phyloP scores from a whole-genome alignment of 495 filamentous ascomycete genomes.

The Neurospora sp. region DNA sequence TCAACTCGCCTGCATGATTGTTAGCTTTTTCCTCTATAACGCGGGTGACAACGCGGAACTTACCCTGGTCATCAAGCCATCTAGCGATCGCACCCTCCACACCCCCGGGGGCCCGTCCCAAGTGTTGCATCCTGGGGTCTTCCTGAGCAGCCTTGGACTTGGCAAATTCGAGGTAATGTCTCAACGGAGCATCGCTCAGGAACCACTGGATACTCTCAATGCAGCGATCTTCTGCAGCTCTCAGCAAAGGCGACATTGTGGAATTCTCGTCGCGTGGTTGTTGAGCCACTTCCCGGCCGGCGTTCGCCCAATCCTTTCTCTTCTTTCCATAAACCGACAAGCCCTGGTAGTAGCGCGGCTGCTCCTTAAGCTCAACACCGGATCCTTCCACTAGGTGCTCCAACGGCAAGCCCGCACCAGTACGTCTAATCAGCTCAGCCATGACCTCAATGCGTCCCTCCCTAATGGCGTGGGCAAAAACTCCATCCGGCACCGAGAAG shows the following conservation, averaged over 20 bases:
- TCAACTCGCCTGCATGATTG: constrained; percentile 40
- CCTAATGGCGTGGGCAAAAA: constrained; percentile 22
- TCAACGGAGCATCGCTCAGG: constrained; percentile 50
- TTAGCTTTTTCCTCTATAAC: constrained; percentile 13
- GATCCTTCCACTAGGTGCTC: constrained; percentile 49
- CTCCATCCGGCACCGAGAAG: constrained; percentile 22
- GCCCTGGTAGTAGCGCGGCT: constrained; percentile 61
- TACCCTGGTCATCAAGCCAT: constrained; percentile 50
- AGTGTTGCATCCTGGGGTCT: constrained; percentile 45
- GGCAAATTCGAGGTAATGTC: constrained; percentile 54
- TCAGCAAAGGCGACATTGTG: constrained; percentile 45
- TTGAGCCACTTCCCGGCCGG: constrained; percentile 32
- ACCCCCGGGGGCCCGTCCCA: constrained; percentile 43
- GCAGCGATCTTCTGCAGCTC: constrained; percentile 45
- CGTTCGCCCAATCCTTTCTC: constrained; percentile 47
- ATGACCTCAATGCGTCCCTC: constrained; percentile 30
- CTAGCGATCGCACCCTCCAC: constrained; percentile 48
- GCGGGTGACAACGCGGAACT: constrained; percentile 13
- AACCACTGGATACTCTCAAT: constrained; percentile 61
- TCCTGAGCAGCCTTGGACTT: constrained; percentile 40
- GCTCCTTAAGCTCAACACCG: constrained; percentile 47
- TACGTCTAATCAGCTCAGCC: constrained; percentile 31
- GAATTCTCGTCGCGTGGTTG: constrained; percentile 8
- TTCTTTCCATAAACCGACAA: constrained; percentile 64
- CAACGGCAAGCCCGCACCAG: constrained; percentile 55